Evolutionary conservation across 805 yeast species (phyloP), one percentile per base, ranked within the genome.

Genomic region (Naumovozyma castellii): DNA sequence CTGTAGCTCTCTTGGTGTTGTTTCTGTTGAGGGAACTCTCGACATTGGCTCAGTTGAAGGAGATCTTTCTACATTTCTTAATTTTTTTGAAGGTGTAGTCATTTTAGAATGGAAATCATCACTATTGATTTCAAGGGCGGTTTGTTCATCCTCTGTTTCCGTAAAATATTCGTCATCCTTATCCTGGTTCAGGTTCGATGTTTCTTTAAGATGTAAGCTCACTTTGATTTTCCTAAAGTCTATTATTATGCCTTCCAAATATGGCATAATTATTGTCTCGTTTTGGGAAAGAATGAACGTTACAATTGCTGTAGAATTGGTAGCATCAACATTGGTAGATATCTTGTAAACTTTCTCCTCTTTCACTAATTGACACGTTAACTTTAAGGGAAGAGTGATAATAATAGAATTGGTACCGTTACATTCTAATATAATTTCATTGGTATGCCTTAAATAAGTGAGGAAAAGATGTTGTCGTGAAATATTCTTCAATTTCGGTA

Each of bases 361-460:
- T n/a, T n/a, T n/a, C n/a, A n/a, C n/a, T n/a, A n/a, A n/a, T n/a
- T n/a, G n/a, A n/a, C n/a, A n/a, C n/a, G n/a, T n/a, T n/a, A n/a
- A n/a, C 15, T 53, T 49, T 15, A 57, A 61, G 0, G 95, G 92
- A 32, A 85, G 72, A 3, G 73, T 67, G 15, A 87, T 72, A 8
- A 73, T 70, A 37, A 84, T 64, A 9, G 97, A 96, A 58, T 90
- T 90, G 62, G 78, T 73, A 3, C 97, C 97, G 40, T 76, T 59
- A 59, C 97, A 90, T 34, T 72, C 72, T 37, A 90, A 57, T 13
- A 62, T 65, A 34, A 85, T 57, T 35, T 66, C 50, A 27, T 72
- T 64, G 9, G 57, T 56, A 3, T 52, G 54, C 1, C 65, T 49
- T 20, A 65, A 54, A 54, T 72, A 78, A 18, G 69, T 63, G 8